Evolutionary conservation across 495 filamentous ascomycete genomes (phyloP).

Genomic region (Podospora pseudoanserina): DNA sequence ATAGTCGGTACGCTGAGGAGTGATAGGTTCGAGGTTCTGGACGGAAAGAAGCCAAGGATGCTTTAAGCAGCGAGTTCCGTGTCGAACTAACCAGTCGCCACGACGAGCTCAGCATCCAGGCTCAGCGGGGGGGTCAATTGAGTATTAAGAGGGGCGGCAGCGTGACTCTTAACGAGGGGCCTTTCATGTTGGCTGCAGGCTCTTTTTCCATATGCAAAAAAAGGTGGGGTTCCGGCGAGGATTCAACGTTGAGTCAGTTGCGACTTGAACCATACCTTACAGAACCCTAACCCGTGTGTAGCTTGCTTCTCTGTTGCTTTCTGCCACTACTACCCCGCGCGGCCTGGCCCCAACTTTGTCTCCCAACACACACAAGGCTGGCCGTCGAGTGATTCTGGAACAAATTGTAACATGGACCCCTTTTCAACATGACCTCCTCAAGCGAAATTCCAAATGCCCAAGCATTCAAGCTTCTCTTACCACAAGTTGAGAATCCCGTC

Average conservation of each 20-base stretch:
- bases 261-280: background rate
- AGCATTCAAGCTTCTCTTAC: background rate
- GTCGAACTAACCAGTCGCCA: constrained; percentile 29
- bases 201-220: constrained; percentile 15
- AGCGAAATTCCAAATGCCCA: background rate
- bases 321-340: background rate
- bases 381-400: background rate
- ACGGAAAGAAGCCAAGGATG: constrained; percentile 19
- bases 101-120: constrained; percentile 33
- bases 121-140: constrained; percentile 29
- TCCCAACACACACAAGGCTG: background rate
- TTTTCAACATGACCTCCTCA: background rate
- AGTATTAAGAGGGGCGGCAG: constrained; percentile 17
- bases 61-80: constrained; percentile 27
- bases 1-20: constrained; percentile 9
- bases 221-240: constrained; percentile 8
- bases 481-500: background rate
- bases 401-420: background rate
- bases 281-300: background rate
- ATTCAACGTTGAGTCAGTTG: background rate
- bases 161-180: constrained; percentile 22
- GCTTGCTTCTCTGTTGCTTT: too few species aligned
- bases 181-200: constrained; percentile 16
- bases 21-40: constrained; percentile 25
- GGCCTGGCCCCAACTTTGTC: background rate